Evolutionary conservation across 208 protist species (phyloP).

Genomic region (Trypanosoma caninum): DNA sequence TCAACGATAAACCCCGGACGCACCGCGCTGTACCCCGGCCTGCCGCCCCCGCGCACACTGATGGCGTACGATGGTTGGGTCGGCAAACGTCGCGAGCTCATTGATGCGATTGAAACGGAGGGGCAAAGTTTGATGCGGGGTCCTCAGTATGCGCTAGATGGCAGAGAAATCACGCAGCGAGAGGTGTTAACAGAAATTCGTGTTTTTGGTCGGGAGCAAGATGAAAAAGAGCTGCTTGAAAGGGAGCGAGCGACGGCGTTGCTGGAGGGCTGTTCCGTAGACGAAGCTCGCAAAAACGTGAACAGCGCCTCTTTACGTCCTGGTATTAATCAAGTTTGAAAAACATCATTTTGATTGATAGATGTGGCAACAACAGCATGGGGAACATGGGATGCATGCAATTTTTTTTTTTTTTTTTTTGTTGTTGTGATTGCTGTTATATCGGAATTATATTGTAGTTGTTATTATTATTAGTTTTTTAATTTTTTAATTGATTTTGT

Average conservation of each 20-base stretch:
- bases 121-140: conserved; percentile 68
- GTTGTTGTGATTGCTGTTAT: neutral
- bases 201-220: conserved; percentile 57
- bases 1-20: conserved; percentile 64
- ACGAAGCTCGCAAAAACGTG: neutral
- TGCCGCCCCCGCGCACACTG: conserved; percentile 64
- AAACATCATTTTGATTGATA: too few relatives aligned
- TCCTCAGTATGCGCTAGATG: conserved; percentile 52
- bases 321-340: conserved; percentile 25
- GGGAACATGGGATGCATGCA: too few relatives aligned
- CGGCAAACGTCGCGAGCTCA: conserved; percentile 69
- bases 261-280: conserved; percentile 16
- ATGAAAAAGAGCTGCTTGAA: conserved; percentile 42
- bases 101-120: conserved; percentile 69
- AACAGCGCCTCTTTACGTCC: conserved; percentile 29
- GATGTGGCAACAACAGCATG: too few relatives aligned
- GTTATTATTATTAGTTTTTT: conserved; percentile 7
- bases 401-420: neutral
- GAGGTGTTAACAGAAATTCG: conserved; percentile 65
- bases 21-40: conserved; percentile 73
- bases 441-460: neutral
- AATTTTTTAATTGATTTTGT: conserved; percentile 14
- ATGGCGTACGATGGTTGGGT: conserved; percentile 77
- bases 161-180: conserved; percentile 35
- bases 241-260: conserved; percentile 46